Evolutionary conservation across 768 basidiomycete species (phyloP).

Genomic region (Phanerodontia chrysosporium): DNA sequence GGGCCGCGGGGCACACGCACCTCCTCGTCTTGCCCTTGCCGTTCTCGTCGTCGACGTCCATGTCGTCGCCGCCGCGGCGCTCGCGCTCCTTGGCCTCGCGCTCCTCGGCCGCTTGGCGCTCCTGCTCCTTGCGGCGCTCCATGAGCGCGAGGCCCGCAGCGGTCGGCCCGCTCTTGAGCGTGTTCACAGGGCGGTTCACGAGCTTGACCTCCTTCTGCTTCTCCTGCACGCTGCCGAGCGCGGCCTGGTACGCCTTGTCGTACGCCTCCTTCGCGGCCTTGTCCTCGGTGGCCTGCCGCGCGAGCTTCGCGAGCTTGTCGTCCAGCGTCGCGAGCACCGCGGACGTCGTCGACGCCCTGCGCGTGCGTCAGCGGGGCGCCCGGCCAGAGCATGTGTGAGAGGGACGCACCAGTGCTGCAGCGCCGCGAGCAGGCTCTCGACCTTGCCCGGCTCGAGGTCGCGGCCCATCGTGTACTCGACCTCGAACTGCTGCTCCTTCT

Average conservation of each 20-base stretch:
- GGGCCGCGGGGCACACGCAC: slow-evolving; percentile 35
- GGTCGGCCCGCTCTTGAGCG: slow-evolving; percentile 17
- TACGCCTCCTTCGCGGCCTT: slow-evolving; percentile 48
- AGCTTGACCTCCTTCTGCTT: slow-evolving; percentile 47
- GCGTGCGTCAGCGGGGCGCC: not conserved
- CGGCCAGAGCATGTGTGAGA: too few species aligned
- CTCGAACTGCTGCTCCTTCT: slow-evolving; percentile 84
- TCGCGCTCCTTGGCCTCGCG: slow-evolving; percentile 14
- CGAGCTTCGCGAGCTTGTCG: slow-evolving; percentile 56
- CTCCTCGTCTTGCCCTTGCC: slow-evolving; percentile 54
- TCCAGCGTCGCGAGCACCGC: slow-evolving; percentile 71
- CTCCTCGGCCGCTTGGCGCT: slow-evolving; percentile 11
- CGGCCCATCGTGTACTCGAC: slow-evolving; percentile 91
- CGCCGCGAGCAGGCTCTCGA: slow-evolving; percentile 56
- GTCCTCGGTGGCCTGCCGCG: slow-evolving; percentile 35
- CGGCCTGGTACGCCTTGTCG: slow-evolving; percentile 47
- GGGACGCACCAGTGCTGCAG: slow-evolving; percentile 60
- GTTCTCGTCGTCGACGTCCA: slow-evolving; percentile 27
- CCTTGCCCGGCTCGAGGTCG: slow-evolving; percentile 76
- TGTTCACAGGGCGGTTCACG: slow-evolving; percentile 12
- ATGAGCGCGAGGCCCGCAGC: slow-evolving; percentile 18
- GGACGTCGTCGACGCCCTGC: slow-evolving; percentile 68
- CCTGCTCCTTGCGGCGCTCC: slow-evolving; percentile 8
- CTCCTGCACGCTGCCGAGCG: slow-evolving; percentile 58
- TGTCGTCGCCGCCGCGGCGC: slow-evolving; percentile 9